These are phyloP conservation scores for Globisporangium parvum DNA, from an alignment of 352 stramenopile species.

Conservation along the genomic window DNA sequence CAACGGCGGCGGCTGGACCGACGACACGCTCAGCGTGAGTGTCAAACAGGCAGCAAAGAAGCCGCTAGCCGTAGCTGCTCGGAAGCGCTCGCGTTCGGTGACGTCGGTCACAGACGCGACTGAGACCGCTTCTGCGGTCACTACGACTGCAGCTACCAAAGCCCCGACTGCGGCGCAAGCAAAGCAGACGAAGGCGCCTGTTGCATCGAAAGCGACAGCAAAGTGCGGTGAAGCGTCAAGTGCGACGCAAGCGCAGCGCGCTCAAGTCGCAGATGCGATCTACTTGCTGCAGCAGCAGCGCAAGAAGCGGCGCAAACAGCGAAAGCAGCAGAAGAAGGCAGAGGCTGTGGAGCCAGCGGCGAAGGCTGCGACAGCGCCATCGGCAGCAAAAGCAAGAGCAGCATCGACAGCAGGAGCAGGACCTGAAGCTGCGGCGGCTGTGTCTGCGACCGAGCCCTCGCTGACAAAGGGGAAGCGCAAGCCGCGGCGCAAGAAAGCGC, in stretches of 20 bases:
- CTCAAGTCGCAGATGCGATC: too few species aligned
- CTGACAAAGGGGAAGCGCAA: constrained; percentile 11
- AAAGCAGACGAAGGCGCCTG: neutral
- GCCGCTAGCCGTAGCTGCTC: neutral
- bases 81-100: constrained; percentile 23
- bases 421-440: neutral
- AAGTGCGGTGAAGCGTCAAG: neutral
- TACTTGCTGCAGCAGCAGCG: too few species aligned
- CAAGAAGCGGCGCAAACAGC: neutral
- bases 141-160: too few species aligned
- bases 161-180: too few species aligned
- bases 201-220: neutral
- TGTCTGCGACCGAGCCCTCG: neutral
- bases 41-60: constrained; percentile 10
- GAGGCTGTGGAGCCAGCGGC: neutral
- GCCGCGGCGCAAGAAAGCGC: constrained; percentile 13
- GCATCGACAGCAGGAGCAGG: neutral
- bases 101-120: neutral
- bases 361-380: neutral
- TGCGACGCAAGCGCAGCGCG: too few species aligned
- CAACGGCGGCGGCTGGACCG: constrained; percentile 9
- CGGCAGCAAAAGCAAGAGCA: constrained; percentile 4
- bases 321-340: constrained; percentile 15
- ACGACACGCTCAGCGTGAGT: constrained; percentile 4
- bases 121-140: too few species aligned